A percentile compares a stretch with the other conserved stretches of the same genome.
Evolutionary conservation across 441 rosid species (phyloP).

Genomic region (Erodium chrysanthum): DNA sequence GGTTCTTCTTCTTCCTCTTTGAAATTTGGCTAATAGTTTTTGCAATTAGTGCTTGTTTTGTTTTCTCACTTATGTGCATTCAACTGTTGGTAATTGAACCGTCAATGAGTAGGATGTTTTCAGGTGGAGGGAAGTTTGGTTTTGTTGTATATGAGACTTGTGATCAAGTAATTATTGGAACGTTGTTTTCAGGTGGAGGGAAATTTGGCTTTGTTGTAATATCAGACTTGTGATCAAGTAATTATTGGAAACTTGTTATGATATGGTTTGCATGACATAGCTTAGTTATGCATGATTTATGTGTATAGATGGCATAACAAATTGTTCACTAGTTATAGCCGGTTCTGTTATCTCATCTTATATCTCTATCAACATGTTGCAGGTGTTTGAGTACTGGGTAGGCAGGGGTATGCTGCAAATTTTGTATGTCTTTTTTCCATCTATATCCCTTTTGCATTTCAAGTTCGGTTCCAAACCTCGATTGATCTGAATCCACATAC

Average conservation of each 20-base stretch:
- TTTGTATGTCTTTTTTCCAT: slow-evolving; percentile 48
- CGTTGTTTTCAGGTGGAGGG: too few species aligned
- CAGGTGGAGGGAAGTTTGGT: too few species aligned
- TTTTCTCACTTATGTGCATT: too few species aligned
- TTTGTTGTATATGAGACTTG: too few species aligned
- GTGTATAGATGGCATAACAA: neutral
- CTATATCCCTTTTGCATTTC: neutral
- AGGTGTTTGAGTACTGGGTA: slow-evolving; percentile 88
- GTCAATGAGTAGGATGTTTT: too few species aligned
- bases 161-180: too few species aligned
- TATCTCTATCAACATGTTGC: slow-evolving; percentile 17
- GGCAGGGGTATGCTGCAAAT: slow-evolving; percentile 98
- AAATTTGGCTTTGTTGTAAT: too few species aligned
- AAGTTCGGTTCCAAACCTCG: neutral
- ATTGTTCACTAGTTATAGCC: neutral
- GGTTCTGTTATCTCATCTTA: neutral
- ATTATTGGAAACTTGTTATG: too few species aligned
- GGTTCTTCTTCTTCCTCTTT: slow-evolving; percentile 27
- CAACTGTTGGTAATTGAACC: too few species aligned
- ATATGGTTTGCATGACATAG: too few species aligned
- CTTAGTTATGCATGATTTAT: neutral
- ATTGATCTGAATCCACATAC: neutral
- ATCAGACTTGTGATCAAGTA: too few species aligned
- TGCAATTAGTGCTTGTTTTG: neutral
- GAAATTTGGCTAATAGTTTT: neutral